These are phyloP conservation scores for Cyclostephanos tholiformis DNA, from an alignment of 108 stramenopile species.

Conservation along the genomic window DNA sequence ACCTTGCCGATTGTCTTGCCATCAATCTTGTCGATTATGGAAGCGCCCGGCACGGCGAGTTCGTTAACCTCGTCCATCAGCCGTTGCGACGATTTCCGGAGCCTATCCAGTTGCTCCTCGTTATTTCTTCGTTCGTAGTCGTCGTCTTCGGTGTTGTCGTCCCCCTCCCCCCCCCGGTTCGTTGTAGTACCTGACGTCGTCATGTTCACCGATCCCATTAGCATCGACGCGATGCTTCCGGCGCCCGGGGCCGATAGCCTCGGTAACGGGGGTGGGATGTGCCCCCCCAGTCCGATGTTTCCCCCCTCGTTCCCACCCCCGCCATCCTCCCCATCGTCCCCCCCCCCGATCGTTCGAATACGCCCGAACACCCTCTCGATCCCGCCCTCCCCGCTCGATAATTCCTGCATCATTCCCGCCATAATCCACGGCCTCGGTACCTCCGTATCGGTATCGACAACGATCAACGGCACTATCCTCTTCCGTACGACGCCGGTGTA, in stretches of 20 bases:
- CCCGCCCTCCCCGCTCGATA: constrained; percentile 39
- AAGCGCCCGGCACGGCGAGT: constrained; percentile 53
- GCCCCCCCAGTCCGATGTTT: constrained; percentile 18
- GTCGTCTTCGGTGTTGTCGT: constrained; percentile 22
- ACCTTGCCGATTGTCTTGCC: constrained; percentile 85
- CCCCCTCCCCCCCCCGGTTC: constrained; percentile 29
- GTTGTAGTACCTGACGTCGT: background rate
- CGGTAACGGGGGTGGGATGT: constrained; percentile 63
- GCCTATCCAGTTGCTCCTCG: constrained; percentile 49
- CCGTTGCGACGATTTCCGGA: constrained; percentile 41
- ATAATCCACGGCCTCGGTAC: constrained; percentile 79
- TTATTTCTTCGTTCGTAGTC: constrained; percentile 27
- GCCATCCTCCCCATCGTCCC: constrained; percentile 20
- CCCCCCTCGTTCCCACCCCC: constrained; percentile 21
- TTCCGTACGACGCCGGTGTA: constrained; percentile 93
- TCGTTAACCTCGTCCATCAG: constrained; percentile 50
- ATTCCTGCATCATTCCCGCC: constrained; percentile 66
- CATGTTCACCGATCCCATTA: constrained; percentile 59
- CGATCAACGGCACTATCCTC: constrained; percentile 85
- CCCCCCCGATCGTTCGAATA: constrained; percentile 23
- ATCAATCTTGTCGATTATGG: constrained; percentile 74
- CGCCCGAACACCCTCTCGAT: constrained; percentile 43
- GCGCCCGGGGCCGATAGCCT: constrained; percentile 70
- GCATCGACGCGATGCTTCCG: constrained; percentile 70
- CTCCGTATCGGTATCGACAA: constrained; percentile 72